Conservation (phyloP, 2,329 filamentous ascomycete genomes). For the Cordyceps farinosa region DNA sequence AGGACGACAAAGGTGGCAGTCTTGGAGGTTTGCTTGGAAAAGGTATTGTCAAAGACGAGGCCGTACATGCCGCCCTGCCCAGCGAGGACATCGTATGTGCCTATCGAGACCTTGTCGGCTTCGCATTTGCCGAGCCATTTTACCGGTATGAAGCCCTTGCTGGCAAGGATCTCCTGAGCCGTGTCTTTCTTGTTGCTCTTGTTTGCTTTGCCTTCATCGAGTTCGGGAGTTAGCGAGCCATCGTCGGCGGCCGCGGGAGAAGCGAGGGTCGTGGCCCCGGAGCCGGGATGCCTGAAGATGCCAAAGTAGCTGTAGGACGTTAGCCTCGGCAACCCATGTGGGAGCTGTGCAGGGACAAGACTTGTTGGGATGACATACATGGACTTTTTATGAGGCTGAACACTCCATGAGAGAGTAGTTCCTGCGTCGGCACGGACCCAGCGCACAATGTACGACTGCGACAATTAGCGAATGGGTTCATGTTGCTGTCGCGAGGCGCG, state of each 20-base stretch:
- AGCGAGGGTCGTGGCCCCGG: conserved; percentile 49
- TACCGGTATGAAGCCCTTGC: conserved; percentile 65
- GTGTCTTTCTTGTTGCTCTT: conserved; percentile 57
- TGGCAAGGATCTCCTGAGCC: conserved; percentile 60
- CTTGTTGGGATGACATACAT: conserved; percentile 50
- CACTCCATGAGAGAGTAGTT: conserved; percentile 94
- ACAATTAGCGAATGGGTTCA: conserved; percentile 22
- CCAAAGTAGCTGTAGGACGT: conserved; percentile 70
- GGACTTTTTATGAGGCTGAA: conserved; percentile 97
- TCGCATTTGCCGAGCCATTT: conserved; percentile 95
- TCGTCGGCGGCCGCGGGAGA: conserved; percentile 38
- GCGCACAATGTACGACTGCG: conserved; percentile 91
- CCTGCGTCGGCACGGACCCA: conserved; percentile 91
- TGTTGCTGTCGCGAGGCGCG: background rate
- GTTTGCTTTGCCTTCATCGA: conserved; percentile 43
- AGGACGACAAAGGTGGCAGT: conserved; percentile 91
- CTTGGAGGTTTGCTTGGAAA: conserved; percentile 92
- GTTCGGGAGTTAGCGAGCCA: conserved; percentile 40
- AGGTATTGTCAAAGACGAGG: conserved; percentile 97
- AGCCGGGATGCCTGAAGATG: conserved; percentile 93
- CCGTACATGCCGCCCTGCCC: conserved; percentile 90
- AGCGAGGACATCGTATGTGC: conserved; percentile 73
- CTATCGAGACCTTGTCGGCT: conserved; percentile 90
- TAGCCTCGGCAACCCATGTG: conserved; percentile 21
- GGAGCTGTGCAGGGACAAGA: conserved; percentile 10